Base-by-base conservation (phyloP, 305 asterid species). In the Fraxinus greggii region DNA sequence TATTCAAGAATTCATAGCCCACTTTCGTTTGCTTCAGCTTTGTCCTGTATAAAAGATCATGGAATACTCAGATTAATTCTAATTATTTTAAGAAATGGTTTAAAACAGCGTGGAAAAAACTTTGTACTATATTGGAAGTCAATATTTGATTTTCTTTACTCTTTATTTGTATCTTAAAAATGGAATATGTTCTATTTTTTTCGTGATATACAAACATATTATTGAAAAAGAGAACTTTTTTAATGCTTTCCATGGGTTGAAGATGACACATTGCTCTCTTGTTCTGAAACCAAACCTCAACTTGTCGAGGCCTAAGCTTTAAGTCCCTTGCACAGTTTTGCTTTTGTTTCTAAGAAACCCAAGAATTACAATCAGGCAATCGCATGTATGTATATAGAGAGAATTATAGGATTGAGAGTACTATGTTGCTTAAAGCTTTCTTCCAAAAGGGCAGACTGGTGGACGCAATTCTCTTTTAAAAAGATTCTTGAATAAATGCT, bases 201-300 rank as follows among this genome's bases (percentile, higher is more conserved):
- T 33, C 79, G 77, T 0, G 69, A 23, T 15, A 38, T 67, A 73
- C 3, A 42, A 10, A 42, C 54, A 42, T 42, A 13, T 42, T 42
- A 42, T 13, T 42, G n/a, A 42, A 42, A 42, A 12, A 3, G n/a
- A 42, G 15, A 32, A 33, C 0, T 12, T 42, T 42, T 42, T 42
- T 42, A 42, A 42, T 9, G 54, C 1, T 42, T 10, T 42, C 17
- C 54, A 42, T 42, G n/a, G n/a, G n/a, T 3, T 36, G 17, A 59
- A 63, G 75, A 75, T 28, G 9, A 12, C 0, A 93, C 98, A 97
- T 95, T 86, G 99, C 99, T 86, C 99, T 89, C 78, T 97, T 89
- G 81, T 95, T 95, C 88, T 95, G 99, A 78, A 95, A 95, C 99
- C 99, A 95, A 33, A 95, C 99, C 86, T 95, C 98, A 48, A 95